These are phyloP conservation scores for Exutisphaerella laricina DNA, from an alignment of 2,329 filamentous ascomycete genomes.

Conservation along the genomic window DNA sequence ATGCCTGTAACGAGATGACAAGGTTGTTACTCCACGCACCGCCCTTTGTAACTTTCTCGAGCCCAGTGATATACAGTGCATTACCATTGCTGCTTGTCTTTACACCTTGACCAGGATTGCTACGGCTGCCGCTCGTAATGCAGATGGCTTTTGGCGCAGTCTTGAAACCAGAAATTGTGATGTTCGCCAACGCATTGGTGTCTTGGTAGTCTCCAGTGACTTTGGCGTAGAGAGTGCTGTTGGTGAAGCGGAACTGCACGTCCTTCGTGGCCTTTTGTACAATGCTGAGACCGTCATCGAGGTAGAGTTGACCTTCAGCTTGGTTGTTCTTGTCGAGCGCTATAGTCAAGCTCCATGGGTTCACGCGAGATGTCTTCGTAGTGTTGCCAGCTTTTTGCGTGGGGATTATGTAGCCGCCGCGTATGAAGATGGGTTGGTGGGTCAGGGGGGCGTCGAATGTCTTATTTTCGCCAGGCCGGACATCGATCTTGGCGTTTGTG, in stretches of 20 bases:
- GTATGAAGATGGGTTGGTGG: conserved; percentile 25
- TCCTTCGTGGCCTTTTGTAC: conserved; percentile 49
- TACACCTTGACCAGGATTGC: not conserved
- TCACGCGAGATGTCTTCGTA: conserved; percentile 15
- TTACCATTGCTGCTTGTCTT: conserved; percentile 10
- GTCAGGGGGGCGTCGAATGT: conserved; percentile 25
- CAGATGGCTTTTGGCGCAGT: conserved; percentile 8
- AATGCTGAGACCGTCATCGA: conserved; percentile 67
- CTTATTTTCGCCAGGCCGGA: conserved; percentile 38
- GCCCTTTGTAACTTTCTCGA: conserved; percentile 12
- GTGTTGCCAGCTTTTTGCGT: conserved; percentile 22
- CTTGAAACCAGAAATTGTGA: conserved; percentile 26
- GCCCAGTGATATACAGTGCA: conserved; percentile 17
- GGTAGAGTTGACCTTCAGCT: conserved; percentile 12
- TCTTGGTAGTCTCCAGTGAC: conserved; percentile 22
- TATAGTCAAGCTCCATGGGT: conserved; percentile 19
- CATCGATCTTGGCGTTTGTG: conserved; percentile 51
- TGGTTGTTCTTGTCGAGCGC: conserved; percentile 10
- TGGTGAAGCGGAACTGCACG: conserved; percentile 35
- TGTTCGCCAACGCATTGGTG: conserved; percentile 24
- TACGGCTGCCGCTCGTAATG: not conserved
- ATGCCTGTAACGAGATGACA: conserved; percentile 2
- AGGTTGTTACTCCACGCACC: conserved; percentile 17
- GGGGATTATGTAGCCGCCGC: conserved; percentile 24
- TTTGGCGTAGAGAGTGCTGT: conserved; percentile 19